Conservation (phyloP, 495 filamentous ascomycete genomes). For the Haplographium delicatum region DNA sequence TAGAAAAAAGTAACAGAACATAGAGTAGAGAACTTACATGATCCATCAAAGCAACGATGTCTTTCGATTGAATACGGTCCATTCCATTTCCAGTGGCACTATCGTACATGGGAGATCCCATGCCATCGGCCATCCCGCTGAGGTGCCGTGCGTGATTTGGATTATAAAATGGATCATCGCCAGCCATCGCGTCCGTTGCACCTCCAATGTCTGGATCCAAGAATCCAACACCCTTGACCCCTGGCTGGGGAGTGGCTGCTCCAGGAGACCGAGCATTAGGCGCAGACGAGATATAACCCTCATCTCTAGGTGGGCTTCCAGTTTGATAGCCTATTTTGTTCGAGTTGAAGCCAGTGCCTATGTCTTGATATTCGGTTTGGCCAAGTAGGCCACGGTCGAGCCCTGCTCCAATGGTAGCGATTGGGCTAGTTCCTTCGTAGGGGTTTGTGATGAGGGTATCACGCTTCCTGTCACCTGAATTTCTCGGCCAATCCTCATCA, state of each 20-base stretch:
- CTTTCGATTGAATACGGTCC: conserved; percentile 91
- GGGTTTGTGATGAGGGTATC: conserved; percentile 53
- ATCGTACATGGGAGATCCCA: conserved; percentile 86
- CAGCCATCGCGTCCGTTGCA: conserved; percentile 55
- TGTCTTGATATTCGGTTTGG: conserved; percentile 30
- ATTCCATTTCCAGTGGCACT: conserved; percentile 83
- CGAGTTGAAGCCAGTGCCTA: conserved; percentile 31
- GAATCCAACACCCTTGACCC: conserved; percentile 54
- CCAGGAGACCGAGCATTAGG: conserved; percentile 58
- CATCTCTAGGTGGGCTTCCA: conserved; percentile 59
- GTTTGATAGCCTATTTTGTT: conserved; percentile 19
- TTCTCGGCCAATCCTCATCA: conserved; percentile 51
- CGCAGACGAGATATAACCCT: conserved; percentile 87
- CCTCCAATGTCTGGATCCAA: conserved; percentile 45
- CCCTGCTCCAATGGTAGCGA: conserved; percentile 40
- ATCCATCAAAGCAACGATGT: conserved; percentile 97
- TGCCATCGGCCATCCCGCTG: conserved; percentile 86
- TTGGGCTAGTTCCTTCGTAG: conserved; percentile 50
- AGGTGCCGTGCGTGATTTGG: conserved; percentile 62
- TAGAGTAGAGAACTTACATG: conserved; percentile 54
- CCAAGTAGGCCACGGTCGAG: conserved; percentile 44
- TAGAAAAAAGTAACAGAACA: conserved; percentile 23
- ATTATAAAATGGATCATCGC: conserved; percentile 51
- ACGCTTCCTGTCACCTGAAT: conserved; percentile 48
- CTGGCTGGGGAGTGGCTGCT: conserved; percentile 53